These are phyloP conservation scores for Hippophae rhamnoides DNA, from an alignment of 306 rosid genomes.

Conservation along the genomic window DNA sequence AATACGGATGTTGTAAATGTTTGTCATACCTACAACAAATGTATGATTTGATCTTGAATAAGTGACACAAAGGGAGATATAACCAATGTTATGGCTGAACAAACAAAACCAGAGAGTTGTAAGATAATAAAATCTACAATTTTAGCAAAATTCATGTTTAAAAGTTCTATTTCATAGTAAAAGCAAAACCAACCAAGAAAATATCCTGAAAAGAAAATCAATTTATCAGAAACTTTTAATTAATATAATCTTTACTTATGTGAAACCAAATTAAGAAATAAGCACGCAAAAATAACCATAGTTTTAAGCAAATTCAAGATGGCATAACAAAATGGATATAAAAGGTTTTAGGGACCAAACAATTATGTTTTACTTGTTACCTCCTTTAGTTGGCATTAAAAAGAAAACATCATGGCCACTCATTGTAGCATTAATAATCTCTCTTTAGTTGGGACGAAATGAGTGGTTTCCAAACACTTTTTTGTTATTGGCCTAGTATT, in stretches of 20 bases:
- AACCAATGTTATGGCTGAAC: constrained; percentile 34
- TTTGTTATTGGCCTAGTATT: constrained; percentile 69
- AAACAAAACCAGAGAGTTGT: constrained; percentile 92
- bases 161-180: not conserved
- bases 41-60: too few relatives aligned
- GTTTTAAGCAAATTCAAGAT: too few relatives aligned
- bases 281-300: too few relatives aligned
- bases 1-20: too few relatives aligned
- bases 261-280: too few relatives aligned
- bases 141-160: not conserved
- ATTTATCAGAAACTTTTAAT: too few relatives aligned
- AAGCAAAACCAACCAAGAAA: not conserved
- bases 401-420: constrained; percentile 94
- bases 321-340: too few relatives aligned
- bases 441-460: constrained; percentile 96
- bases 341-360: constrained; percentile 8
- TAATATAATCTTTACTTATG: too few relatives aligned
- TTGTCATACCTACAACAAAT: too few relatives aligned
- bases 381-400: constrained; percentile 98
- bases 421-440: constrained; percentile 93
- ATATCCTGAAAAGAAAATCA: too few relatives aligned
- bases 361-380: constrained; percentile 62
- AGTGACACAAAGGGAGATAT: too few relatives aligned
- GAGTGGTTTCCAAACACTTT: constrained; percentile 91
- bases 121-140: constrained; percentile 25